A percentile compares a stretch with the other conserved stretches of the same genome.
phyloP scores from a whole-genome alignment of 164 flowering plant genomes.

The Stephania yunnanensis region DNA sequence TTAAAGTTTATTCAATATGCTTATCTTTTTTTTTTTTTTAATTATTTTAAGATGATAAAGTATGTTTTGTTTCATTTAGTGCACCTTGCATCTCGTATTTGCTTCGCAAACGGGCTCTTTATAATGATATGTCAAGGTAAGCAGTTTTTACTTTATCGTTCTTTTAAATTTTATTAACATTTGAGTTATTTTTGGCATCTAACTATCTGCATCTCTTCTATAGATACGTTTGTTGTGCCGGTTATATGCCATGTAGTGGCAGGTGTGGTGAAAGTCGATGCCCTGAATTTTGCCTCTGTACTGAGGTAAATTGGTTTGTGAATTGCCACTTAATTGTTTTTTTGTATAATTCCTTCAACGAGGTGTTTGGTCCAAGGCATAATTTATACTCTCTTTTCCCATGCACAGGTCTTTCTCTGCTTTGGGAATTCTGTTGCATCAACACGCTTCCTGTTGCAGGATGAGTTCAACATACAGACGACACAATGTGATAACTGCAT shows the following conservation, averaged over 20 bases:
- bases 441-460: constrained; percentile 73
- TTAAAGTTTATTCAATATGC: neutral
- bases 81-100: constrained; percentile 93
- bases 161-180: neutral
- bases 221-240: constrained; percentile 58
- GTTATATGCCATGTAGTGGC: constrained; percentile 67
- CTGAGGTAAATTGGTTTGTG: constrained; percentile 33
- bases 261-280: constrained; percentile 56
- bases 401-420: constrained; percentile 51
- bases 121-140: constrained; percentile 95
- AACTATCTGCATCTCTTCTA: neutral
- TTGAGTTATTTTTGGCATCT: neutral
- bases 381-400: neutral
- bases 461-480: constrained; percentile 75
- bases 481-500: constrained; percentile 77
- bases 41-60: neutral
- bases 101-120: constrained; percentile 91
- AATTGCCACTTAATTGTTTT: neutral
- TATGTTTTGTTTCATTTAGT: constrained; percentile 29
- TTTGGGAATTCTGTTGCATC: constrained; percentile 67
- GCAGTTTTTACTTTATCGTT: neutral
- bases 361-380: neutral
- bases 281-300: constrained; percentile 56
- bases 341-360: neutral
- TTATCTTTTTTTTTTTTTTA: neutral